phyloP scores from a whole-genome alignment of 2,329 filamentous ascomycete genomes.

The Trichoderma polysporum region DNA sequence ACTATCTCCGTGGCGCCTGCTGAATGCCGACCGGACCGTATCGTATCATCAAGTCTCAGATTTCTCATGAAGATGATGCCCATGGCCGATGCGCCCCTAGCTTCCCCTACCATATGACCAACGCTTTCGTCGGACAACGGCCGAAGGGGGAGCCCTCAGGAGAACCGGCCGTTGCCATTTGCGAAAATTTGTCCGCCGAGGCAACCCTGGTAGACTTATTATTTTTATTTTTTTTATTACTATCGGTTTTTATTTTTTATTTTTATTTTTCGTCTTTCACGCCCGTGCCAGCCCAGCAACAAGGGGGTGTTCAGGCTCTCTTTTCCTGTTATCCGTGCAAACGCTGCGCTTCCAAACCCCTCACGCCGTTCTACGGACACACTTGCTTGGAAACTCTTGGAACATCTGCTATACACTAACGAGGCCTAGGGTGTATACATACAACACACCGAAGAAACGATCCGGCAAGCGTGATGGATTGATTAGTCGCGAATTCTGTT shows the following conservation, averaged over 20 bases:
- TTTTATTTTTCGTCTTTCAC: not conserved
- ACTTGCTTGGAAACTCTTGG: not conserved
- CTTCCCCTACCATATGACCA: slow-evolving; percentile 12
- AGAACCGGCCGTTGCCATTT: slow-evolving; percentile 8
- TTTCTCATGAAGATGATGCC: not conserved
- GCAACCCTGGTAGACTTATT: slow-evolving; percentile 2
- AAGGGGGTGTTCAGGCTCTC: not conserved
- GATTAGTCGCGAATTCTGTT: not conserved
- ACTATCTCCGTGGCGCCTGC: not conserved
- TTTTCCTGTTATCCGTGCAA: not conserved
- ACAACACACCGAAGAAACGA: not conserved
- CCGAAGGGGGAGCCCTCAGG: slow-evolving; percentile 14
- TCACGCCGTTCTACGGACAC: not conserved
- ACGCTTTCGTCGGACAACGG: slow-evolving; percentile 21
- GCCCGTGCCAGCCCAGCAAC: not conserved
- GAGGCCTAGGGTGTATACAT: not conserved
- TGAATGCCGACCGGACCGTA: not conserved
- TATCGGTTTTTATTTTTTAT: not conserved
- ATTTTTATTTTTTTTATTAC: not conserved
- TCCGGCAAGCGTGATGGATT: not conserved
- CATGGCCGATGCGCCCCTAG: slow-evolving; percentile 12
- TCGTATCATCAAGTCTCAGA: not conserved
- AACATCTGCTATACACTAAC: not conserved
- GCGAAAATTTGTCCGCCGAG: slow-evolving; percentile 20
- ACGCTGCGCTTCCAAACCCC: not conserved